These are phyloP conservation scores for Magnolia sinica DNA, from an alignment of 164 flowering plant genomes.

Conservation along the genomic window DNA sequence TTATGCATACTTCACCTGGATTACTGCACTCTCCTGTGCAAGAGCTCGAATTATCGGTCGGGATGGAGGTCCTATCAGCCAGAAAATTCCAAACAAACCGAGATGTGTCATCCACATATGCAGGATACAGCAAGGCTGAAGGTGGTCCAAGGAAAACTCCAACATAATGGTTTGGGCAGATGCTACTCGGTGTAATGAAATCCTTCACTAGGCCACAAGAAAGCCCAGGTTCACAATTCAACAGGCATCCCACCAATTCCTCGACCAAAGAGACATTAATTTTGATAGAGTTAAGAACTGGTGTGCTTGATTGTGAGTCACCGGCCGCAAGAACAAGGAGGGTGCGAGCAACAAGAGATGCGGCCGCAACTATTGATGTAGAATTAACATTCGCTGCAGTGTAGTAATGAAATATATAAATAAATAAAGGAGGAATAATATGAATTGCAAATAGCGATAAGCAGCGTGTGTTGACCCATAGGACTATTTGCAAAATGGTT, in stretches of 20 bases:
- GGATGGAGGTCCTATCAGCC: constrained; percentile 71
- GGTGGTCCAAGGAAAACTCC: constrained; percentile 80
- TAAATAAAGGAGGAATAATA: neutral
- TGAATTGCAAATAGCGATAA: neutral
- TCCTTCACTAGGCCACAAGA: constrained; percentile 69
- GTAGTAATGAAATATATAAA: neutral
- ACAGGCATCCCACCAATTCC: constrained; percentile 70
- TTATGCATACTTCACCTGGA: constrained; percentile 59
- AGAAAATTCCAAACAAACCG: constrained; percentile 88
- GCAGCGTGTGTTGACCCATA: too few relatives aligned
- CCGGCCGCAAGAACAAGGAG: constrained; percentile 74
- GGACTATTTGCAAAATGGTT: neutral
- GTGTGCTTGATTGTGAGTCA: constrained; percentile 28
- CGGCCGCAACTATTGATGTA: constrained; percentile 71
- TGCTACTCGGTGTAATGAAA: constrained; percentile 49
- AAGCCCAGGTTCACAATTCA: constrained; percentile 85
- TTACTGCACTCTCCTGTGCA: constrained; percentile 62
- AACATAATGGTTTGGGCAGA: constrained; percentile 85
- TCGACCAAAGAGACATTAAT: constrained; percentile 75
- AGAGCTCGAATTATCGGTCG: constrained; percentile 32
- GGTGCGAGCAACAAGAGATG: constrained; percentile 81
- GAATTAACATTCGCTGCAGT: constrained; percentile 80
- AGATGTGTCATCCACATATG: constrained; percentile 53
- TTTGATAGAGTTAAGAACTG: constrained; percentile 43
- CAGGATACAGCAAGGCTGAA: constrained; percentile 44